Conservation (phyloP, 208 protist genomes). For the Acanthamoeba culbertsoni region DNA sequence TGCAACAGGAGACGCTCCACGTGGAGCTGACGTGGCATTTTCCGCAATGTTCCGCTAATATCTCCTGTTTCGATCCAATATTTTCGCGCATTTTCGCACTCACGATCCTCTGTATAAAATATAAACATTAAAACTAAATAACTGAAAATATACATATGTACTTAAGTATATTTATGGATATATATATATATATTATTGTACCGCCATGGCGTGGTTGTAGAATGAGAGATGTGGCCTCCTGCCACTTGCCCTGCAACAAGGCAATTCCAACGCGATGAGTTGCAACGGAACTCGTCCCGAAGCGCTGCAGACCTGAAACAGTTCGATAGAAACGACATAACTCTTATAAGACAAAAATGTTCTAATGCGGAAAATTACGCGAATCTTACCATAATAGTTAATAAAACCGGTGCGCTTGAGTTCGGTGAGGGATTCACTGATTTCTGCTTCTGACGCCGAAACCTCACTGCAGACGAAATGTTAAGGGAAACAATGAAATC, state of each 20-base stretch:
- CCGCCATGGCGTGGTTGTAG: slow-evolving; percentile 23
- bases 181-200: no score
- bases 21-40: neutral
- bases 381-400: slow-evolving; percentile 41
- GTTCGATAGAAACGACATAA: neutral
- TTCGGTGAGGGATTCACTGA: neutral
- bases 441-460: neutral
- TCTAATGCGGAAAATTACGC: neutral
- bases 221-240: slow-evolving; percentile 35
- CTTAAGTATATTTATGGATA: no score
- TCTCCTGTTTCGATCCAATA: neutral
- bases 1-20: slow-evolving; percentile 30
- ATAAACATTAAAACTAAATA: no score
- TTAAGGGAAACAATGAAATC: no score
- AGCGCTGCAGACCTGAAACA: slow-evolving; percentile 15
- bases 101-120: neutral
- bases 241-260: neutral
- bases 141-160: no score
- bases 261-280: slow-evolving; percentile 28
- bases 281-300: neutral
- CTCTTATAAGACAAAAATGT: neutral
- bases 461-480: neutral
- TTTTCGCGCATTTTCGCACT: neutral
- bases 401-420: slow-evolving; percentile 1
- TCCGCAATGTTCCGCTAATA: neutral